phyloP scores from a whole-genome alignment of 129 eudicot species.

The Lactuca sativa region DNA sequence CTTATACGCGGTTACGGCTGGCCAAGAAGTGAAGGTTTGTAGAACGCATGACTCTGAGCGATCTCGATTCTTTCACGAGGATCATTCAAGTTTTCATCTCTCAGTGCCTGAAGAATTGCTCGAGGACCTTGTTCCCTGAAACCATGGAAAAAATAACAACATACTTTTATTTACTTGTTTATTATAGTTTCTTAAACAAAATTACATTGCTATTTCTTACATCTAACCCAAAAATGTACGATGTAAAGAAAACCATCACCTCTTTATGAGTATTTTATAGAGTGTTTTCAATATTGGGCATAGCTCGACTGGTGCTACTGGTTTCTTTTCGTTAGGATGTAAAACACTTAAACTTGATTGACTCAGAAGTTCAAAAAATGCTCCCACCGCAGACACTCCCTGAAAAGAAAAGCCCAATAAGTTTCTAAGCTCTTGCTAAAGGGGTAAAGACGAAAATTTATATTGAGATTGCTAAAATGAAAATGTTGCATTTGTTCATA shows the following conservation, averaged over 20 bases:
- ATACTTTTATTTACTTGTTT: too few relatives aligned
- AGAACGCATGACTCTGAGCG: conserved; percentile 76
- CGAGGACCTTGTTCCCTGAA: conserved; percentile 55
- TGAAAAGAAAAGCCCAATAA: conserved; percentile 14
- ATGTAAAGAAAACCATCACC: conserved; percentile 31
- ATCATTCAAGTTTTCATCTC: conserved; percentile 76
- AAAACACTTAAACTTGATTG: conserved; percentile 67
- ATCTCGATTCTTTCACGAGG: conserved; percentile 86
- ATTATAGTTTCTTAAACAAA: neutral
- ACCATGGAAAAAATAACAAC: neutral
- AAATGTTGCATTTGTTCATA: too few relatives aligned
- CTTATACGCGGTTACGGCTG: conserved; percentile 34
- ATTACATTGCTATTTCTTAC: neutral
- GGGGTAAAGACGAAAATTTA: neutral
- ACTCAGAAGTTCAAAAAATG: conserved; percentile 81
- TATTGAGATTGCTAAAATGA: too few relatives aligned
- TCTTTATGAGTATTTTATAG: conserved; percentile 75
- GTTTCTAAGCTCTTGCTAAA: neutral
- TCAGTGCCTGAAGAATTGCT: conserved; percentile 68
- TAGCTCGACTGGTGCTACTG: conserved; percentile 86
- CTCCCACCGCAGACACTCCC: conserved; percentile 87
- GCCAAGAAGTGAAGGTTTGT: conserved; percentile 78
- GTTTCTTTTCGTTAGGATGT: conserved; percentile 79
- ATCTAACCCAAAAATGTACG: too few relatives aligned
- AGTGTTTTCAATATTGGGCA: conserved; percentile 86